phyloP scores from a whole-genome alignment of 306 rosid species.

The Chamaecrista fasciculata region DNA sequence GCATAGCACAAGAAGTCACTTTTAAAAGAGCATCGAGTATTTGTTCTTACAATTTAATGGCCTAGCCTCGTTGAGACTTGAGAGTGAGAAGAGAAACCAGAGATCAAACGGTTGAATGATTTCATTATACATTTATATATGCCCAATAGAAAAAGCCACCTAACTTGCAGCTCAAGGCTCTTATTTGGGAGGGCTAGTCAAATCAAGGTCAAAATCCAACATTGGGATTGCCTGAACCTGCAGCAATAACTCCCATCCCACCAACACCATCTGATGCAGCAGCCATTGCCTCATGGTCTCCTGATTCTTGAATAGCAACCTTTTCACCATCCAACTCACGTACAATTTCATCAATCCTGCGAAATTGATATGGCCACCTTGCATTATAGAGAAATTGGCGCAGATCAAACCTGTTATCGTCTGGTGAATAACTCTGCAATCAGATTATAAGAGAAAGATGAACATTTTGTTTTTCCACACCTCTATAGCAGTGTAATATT shows the following conservation, averaged over 20 bases:
- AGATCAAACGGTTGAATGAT: background rate
- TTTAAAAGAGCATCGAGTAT: too few species aligned
- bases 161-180: background rate
- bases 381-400: conserved; percentile 85
- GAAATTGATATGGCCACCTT: conserved; percentile 92
- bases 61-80: too few species aligned
- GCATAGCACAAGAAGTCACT: too few species aligned
- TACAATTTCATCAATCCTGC: conserved; percentile 81
- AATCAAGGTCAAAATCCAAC: conserved; percentile 50
- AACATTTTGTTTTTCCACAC: background rate
- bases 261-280: conserved; percentile 49
- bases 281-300: conserved; percentile 38
- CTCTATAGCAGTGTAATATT: background rate
- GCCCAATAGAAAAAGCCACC: background rate
- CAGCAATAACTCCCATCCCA: conserved; percentile 94
- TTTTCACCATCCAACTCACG: conserved; percentile 51
- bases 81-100: background rate
- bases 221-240: conserved; percentile 90
- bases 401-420: conserved; percentile 88
- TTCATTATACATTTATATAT: too few species aligned
- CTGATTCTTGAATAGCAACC: conserved; percentile 39
- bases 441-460: background rate
- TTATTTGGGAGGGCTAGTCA: conserved; percentile 17
- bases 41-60: background rate
- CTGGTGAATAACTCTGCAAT: conserved; percentile 87